These are phyloP conservation scores for Solanum gandarillasii DNA, from an alignment of 257 asterid genomes.

Conservation along the genomic window DNA sequence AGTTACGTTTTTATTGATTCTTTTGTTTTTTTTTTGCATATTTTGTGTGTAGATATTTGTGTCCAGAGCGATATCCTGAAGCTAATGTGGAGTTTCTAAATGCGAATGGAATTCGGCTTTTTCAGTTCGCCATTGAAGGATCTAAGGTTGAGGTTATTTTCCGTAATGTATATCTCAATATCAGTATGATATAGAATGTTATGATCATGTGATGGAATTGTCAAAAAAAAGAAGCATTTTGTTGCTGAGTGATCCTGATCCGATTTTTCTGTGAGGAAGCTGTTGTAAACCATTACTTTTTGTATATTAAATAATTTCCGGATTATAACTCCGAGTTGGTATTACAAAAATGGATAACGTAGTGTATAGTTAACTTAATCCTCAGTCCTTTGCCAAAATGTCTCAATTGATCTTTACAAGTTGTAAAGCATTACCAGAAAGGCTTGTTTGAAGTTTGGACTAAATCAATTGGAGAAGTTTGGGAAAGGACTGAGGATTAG, in stretches of 20 bases:
- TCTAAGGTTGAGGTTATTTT: conserved; percentile 53
- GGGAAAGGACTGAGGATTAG: background rate
- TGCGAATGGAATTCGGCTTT: conserved; percentile 67
- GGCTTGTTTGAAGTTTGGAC: background rate
- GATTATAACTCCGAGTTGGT: background rate
- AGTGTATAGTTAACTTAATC: background rate
- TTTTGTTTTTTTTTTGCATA: background rate
- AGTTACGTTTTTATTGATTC: background rate
- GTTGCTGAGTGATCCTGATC: background rate
- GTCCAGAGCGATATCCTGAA: conserved; percentile 87
- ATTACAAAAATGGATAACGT: background rate
- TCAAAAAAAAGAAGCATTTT: background rate
- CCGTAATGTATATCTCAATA: background rate
- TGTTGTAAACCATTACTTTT: background rate
- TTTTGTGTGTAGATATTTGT: conserved; percentile 69
- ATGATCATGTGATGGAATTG: background rate
- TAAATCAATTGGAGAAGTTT: background rate
- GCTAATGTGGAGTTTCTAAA: conserved; percentile 52
- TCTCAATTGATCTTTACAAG: background rate
- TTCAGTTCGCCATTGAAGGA: conserved; percentile 79
- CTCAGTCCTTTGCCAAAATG: background rate
- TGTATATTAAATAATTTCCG: background rate
- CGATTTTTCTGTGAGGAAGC: background rate
- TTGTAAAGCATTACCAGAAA: background rate
- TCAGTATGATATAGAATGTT: background rate